Base-by-base conservation (phyloP, 345 rosid genomes). In the Linum lewisii region DNA sequence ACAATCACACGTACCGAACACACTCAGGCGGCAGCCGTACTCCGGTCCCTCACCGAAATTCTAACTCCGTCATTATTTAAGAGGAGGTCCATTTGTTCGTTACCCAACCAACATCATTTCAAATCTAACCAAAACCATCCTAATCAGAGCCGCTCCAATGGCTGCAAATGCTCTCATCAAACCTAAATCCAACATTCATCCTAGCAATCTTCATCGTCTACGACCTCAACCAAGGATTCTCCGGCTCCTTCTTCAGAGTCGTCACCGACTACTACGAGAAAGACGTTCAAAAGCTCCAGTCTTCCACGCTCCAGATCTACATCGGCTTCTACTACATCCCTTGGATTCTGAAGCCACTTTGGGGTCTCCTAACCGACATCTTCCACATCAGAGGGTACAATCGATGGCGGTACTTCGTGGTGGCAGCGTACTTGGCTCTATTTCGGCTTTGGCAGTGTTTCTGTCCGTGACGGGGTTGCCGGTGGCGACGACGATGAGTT, bases 231-330 rank as follows among this genome's bases (percentile, higher is more conserved):
- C 87, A 81, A 69, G 94, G 94, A 49, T 84, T 88, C 73, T 69
- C 88, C 0, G 84, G 90, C 16, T 78, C 94, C 25, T 65, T 80
- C 75, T 88, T 86, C 82, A 88, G 67, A 75, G 87, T 85, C 0
- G 88, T 84, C 61, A 69, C 85, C 1, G 96, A 88, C 67, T 88
- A 76, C 81, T 88, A 85, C 63, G 84, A 87, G 91, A 84, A 87
- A 77, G 91, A 85, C 65, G 88, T 85, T n/a, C 94, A 84, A 65
- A 76, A 72, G 66, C 76, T 88, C 26, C 80, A 86, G 71, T 94
- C 96, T 36, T 84, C 96, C 0, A 60, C 63, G 59, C 85, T 88
- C 60, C 96, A 86, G 71, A 66, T 88, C 45, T 88, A 82, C 78
- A 72, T 75, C 26, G 91, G 94, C 24, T 44, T 86, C 14, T 88